These are phyloP conservation scores for Lycium ferocissimum DNA, from an alignment of 257 asterid species.

Conservation along the genomic window DNA sequence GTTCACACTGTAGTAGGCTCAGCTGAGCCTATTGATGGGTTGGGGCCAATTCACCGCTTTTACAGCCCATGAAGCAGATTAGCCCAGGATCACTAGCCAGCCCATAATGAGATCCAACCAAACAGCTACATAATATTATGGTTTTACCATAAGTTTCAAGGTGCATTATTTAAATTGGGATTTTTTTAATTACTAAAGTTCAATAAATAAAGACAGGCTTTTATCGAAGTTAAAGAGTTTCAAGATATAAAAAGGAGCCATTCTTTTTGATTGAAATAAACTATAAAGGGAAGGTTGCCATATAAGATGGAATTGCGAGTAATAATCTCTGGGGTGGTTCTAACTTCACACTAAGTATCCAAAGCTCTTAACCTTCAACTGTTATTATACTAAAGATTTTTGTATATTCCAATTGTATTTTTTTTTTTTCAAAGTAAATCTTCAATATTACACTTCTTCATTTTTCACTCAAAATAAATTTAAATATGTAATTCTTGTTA, in stretches of 20 bases:
- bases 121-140: neutral
- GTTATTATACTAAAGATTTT: constrained; percentile 11
- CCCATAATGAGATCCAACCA: neutral
- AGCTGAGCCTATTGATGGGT: neutral
- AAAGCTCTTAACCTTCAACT: neutral
- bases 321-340: neutral
- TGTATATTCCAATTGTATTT: neutral
- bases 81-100: neutral
- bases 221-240: neutral
- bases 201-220: neutral
- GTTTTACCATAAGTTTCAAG: neutral
- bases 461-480: neutral
- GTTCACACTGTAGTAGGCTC: neutral
- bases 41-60: neutral
- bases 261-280: neutral
- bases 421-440: neutral
- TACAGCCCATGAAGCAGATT: neutral
- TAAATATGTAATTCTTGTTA: constrained; percentile 13
- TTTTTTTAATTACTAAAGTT: neutral
- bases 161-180: neutral
- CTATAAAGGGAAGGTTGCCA: neutral
- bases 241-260: neutral
- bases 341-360: neutral
- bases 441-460: constrained; percentile 13
- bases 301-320: neutral